Evolutionary conservation across 2,329 filamentous ascomycete species (phyloP).

Genomic region (Aspergillus flavus): DNA sequence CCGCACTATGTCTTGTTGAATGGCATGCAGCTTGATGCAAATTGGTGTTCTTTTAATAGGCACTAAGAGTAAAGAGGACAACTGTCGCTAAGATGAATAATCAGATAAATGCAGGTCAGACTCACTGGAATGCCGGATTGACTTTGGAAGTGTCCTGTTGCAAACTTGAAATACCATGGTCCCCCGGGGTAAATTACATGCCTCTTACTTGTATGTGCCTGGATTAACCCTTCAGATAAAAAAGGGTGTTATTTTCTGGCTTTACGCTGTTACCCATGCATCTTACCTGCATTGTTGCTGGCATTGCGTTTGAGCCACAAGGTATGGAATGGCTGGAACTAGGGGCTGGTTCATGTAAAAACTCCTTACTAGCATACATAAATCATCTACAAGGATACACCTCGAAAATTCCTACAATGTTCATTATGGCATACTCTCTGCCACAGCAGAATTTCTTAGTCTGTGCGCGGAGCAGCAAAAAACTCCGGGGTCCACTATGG

Average conservation of each 20-base stretch:
- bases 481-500: background rate
- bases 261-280: too few species aligned
- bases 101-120: background rate
- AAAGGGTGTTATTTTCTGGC: too few species aligned
- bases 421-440: background rate
- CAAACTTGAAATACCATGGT: background rate
- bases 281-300: background rate
- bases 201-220: background rate
- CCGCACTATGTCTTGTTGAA: background rate
- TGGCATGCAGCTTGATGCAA: background rate
- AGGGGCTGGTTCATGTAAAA: background rate
- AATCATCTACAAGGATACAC: background rate
- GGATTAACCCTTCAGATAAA: background rate
- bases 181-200: background rate
- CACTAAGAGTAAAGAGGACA: too few species aligned
- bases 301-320: background rate
- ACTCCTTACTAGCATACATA: background rate
- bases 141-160: background rate
- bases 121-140: too few species aligned
- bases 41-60: too few species aligned
- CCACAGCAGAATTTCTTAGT: background rate
- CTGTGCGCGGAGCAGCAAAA: background rate
- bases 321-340: background rate
- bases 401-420: background rate
- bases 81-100: background rate